These are phyloP conservation scores for Tuber indicum DNA, from an alignment of 495 filamentous ascomycete species.

Conservation along the genomic window DNA sequence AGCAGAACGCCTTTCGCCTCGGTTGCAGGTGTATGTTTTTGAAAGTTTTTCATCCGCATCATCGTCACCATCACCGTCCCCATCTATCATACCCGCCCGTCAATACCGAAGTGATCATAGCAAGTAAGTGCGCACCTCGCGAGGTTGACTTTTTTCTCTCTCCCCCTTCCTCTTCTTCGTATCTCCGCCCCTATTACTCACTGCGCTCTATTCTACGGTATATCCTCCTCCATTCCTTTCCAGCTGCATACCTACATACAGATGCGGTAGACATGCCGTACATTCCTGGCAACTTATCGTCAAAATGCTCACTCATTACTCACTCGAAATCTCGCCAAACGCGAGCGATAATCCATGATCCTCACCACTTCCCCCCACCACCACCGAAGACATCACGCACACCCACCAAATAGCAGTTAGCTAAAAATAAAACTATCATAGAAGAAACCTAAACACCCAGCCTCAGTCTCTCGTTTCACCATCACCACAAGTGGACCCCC, in stretches of 20 bases:
- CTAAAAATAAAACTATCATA: background rate
- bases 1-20: background rate
- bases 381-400: background rate
- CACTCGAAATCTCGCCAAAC: background rate
- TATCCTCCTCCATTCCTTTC: background rate
- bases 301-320: background rate
- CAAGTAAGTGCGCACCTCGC: background rate
- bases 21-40: background rate
- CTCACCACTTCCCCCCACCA: background rate
- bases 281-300: background rate
- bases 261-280: background rate
- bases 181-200: slow-evolving; percentile 5
- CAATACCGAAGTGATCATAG: background rate
- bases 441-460: background rate
- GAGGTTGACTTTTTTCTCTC: slow-evolving; percentile 9
- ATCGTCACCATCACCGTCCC: background rate
- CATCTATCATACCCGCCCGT: background rate
- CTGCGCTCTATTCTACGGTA: background rate
- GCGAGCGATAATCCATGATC: background rate
- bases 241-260: background rate
- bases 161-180: slow-evolving; percentile 6
- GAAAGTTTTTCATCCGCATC: background rate
- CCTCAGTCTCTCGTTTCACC: background rate
- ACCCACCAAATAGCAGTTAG: background rate
- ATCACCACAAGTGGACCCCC: background rate